A percentile compares a stretch with the other conserved stretches of the same genome.
Evolutionary conservation across 257 asterid species (phyloP).

Genomic region (Osmanthus fragrans): DNA sequence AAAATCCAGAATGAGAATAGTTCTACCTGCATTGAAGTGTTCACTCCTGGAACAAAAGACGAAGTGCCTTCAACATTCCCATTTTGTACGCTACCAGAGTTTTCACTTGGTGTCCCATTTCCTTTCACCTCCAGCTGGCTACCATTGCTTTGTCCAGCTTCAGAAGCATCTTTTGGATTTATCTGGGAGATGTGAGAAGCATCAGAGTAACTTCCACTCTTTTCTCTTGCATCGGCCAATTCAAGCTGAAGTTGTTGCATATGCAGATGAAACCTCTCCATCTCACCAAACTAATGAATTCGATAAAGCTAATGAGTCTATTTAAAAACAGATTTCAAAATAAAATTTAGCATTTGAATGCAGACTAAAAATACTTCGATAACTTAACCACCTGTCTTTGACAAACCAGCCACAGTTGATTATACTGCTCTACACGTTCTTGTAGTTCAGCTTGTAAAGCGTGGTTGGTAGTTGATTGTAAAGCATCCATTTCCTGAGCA

Average conservation of each 20-base stretch:
- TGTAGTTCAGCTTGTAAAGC: constrained; percentile 74
- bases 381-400: constrained; percentile 74
- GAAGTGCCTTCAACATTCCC: constrained; percentile 51
- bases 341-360: neutral
- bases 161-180: constrained; percentile 53
- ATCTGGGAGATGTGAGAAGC: constrained; percentile 47
- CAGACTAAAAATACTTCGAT: constrained; percentile 16
- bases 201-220: constrained; percentile 58
- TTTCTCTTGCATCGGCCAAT: constrained; percentile 67
- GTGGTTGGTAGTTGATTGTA: constrained; percentile 57
- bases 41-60: constrained; percentile 44
- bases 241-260: constrained; percentile 80
- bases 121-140: constrained; percentile 55
- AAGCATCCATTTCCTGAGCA: constrained; percentile 79
- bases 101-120: constrained; percentile 41
- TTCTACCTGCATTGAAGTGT: constrained; percentile 61
- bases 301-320: constrained; percentile 14
- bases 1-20: neutral
- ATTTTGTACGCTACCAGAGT: constrained; percentile 40
- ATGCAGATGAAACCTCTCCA: constrained; percentile 76
- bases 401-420: constrained; percentile 81
- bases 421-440: constrained; percentile 81
- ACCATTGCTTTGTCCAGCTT: constrained; percentile 52
- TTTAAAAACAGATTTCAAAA: neutral
- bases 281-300: constrained; percentile 54